Conservation (phyloP, 163 green algal species). For the Chloromonas sp. region DNA sequence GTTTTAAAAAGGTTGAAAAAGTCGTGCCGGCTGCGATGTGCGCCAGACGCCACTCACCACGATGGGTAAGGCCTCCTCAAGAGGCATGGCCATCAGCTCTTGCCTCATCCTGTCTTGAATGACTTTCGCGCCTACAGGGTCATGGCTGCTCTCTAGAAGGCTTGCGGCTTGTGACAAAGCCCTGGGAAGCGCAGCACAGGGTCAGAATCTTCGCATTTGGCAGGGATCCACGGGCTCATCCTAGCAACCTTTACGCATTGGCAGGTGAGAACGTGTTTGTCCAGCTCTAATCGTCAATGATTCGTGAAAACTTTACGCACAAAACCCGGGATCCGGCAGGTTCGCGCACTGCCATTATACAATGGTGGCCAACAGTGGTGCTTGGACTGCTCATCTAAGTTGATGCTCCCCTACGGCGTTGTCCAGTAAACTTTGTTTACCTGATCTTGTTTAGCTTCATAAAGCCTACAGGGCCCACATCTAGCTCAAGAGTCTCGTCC, state of each 20-base stretch:
- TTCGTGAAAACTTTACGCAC: too few relatives aligned
- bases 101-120: constrained; percentile 55
- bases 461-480: constrained; percentile 76
- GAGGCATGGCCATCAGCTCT: constrained; percentile 68
- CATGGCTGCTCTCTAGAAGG: constrained; percentile 36
- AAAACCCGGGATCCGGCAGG: too few relatives aligned
- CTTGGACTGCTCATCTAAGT: not conserved
- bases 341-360: too few relatives aligned
- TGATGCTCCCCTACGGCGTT: not conserved
- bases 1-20: too few relatives aligned
- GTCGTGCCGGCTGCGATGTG: too few relatives aligned
- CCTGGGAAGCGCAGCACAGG: not conserved
- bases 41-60: not conserved
- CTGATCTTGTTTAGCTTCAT: constrained; percentile 47
- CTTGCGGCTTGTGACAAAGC: not conserved
- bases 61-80: constrained; percentile 79
- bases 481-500: constrained; percentile 74
- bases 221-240: too few relatives aligned
- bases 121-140: not conserved
- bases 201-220: too few relatives aligned
- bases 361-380: too few relatives aligned
- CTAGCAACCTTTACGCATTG: too few relatives aligned
- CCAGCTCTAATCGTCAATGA: too few relatives aligned
- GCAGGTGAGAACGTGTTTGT: too few relatives aligned
- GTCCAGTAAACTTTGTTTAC: not conserved